Conservation (phyloP, 208 protist species). For the Wallacemonas collosoma region DNA sequence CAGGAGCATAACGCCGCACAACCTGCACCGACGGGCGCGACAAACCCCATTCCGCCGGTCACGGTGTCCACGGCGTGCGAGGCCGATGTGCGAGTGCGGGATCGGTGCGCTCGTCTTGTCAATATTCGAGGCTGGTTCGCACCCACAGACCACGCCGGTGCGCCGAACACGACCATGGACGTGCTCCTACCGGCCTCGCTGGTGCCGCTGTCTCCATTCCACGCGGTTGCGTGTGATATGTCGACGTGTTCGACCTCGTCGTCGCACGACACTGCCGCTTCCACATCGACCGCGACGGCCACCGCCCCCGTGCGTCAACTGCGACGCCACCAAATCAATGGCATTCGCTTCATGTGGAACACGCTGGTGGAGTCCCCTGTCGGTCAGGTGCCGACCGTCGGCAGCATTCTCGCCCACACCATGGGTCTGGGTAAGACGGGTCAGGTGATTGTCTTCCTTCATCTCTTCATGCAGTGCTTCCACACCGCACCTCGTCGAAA, state of each 20-base stretch:
- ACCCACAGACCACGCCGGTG: conserved; percentile 14
- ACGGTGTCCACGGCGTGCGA: too few relatives aligned
- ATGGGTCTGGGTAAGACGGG: conserved; percentile 91
- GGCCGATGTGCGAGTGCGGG: conserved; percentile 19
- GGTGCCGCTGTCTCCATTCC: conserved; percentile 26
- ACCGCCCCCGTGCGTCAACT: conserved; percentile 24
- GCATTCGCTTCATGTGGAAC: conserved; percentile 87
- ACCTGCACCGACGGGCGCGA: too few relatives aligned
- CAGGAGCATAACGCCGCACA: neutral
- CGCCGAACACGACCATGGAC: conserved; percentile 30
- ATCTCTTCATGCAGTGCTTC: conserved; percentile 60
- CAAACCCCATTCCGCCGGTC: neutral
- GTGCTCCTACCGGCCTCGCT: conserved; percentile 68
- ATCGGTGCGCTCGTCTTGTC: conserved; percentile 54
- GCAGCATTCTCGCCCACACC: conserved; percentile 84
- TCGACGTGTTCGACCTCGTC: neutral
- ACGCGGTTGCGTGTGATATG: neutral
- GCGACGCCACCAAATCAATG: conserved; percentile 73
- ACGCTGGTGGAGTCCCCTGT: conserved; percentile 73
- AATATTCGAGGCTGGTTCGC: conserved; percentile 47
- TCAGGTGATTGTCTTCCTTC: conserved; percentile 81
- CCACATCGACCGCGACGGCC: neutral
- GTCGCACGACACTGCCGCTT: neutral
- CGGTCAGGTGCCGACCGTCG: conserved; percentile 72
- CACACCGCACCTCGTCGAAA: neutral